phyloP scores from a whole-genome alignment of 2,329 filamentous ascomycete genomes.

The Cryphonectria carpinicola region DNA sequence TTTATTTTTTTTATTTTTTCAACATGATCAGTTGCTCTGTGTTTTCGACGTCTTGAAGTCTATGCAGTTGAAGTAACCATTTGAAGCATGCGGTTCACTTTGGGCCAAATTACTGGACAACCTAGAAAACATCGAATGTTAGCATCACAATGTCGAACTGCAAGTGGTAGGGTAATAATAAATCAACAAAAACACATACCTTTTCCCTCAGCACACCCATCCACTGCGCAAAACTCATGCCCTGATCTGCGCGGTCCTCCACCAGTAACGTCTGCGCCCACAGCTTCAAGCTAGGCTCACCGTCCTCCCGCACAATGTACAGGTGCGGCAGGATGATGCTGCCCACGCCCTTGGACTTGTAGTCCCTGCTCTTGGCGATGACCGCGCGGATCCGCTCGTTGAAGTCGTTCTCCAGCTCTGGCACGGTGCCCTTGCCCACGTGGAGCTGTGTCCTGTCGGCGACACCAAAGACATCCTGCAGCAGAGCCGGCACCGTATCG shows the following conservation, averaged over 20 bases:
- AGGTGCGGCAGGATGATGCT: slow-evolving; percentile 92
- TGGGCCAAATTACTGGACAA: slow-evolving; percentile 29
- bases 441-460: slow-evolving; percentile 82
- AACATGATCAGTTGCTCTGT: neutral
- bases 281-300: slow-evolving; percentile 90
- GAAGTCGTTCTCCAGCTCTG: slow-evolving; percentile 92
- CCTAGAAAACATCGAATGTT: slow-evolving; percentile 14
- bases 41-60: slow-evolving; percentile 3
- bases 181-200: slow-evolving; percentile 54
- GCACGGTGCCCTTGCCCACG: slow-evolving; percentile 86
- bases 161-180: neutral
- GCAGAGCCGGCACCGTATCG: slow-evolving; percentile 86
- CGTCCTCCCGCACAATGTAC: slow-evolving; percentile 93
- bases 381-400: slow-evolving; percentile 92
- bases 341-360: slow-evolving; percentile 83
- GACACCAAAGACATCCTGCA: slow-evolving; percentile 88
- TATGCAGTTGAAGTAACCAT: slow-evolving; percentile 29
- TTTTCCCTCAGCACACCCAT: slow-evolving; percentile 92
- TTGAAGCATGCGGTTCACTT: slow-evolving; percentile 12
- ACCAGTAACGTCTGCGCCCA: slow-evolving; percentile 97
- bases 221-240: slow-evolving; percentile 91
- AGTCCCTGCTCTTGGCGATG: slow-evolving; percentile 88
- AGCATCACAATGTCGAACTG: slow-evolving; percentile 6
- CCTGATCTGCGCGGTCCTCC: slow-evolving; percentile 92
- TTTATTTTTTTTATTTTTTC: too few species aligned